These are phyloP conservation scores for Mortierella sp. DNA, from an alignment of 371 early-diverging fungal genomes.

Conservation along the genomic window DNA sequence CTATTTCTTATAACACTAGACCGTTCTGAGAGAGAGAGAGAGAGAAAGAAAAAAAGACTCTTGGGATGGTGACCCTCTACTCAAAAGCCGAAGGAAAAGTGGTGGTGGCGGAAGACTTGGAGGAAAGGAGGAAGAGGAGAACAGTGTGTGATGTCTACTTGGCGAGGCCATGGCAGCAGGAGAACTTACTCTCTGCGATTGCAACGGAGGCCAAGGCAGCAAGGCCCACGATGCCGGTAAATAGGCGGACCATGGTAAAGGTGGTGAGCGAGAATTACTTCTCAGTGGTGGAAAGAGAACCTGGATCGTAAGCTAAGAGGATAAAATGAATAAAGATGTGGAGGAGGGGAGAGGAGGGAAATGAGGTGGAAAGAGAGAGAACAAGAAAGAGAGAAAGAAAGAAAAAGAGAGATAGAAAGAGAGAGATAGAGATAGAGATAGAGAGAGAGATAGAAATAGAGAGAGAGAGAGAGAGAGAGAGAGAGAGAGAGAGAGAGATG, in stretches of 20 bases:
- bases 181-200: slow-evolving; percentile 26
- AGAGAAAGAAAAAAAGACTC: neutral
- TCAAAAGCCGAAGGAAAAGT: neutral
- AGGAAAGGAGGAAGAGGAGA: neutral
- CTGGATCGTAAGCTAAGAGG: too few relatives aligned
- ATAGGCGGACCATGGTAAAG: slow-evolving; percentile 17
- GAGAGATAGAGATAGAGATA: too few relatives aligned
- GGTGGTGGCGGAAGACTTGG: neutral
- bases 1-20: too few relatives aligned
- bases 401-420: neutral
- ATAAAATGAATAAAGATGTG: neutral
- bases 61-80: neutral
- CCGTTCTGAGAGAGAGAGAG: neutral
- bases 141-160: neutral
- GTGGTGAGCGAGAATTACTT: neutral
- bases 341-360: neutral
- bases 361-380: neutral
- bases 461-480: too few relatives aligned
- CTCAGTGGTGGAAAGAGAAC: neutral
- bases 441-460: too few relatives aligned
- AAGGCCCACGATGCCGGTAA: slow-evolving; percentile 13
- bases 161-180: neutral
- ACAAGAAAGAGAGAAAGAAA: neutral
- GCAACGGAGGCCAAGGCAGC: slow-evolving; percentile 12
- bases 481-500: too few relatives aligned